Evolutionary conservation across 805 yeast species (phyloP).

Genomic region (Yarrowia sp.): DNA sequence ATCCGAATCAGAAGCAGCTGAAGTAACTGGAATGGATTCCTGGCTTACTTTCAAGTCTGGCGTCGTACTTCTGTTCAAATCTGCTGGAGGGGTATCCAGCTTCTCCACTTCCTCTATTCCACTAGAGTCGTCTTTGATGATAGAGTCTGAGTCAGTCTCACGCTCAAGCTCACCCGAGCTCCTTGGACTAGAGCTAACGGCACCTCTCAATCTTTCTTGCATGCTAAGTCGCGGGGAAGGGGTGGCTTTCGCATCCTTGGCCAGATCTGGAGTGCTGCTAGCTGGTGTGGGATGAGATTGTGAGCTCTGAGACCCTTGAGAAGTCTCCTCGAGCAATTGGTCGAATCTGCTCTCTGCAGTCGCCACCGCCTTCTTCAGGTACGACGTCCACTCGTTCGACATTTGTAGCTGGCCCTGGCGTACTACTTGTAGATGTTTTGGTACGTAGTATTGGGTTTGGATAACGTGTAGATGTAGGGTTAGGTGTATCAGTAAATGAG

Average conservation of each 20-base stretch:
- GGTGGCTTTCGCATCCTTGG: not conserved
- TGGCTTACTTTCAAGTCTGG: not conserved
- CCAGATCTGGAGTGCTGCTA: not conserved
- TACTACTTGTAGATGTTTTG: not conserved
- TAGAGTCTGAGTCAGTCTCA: not conserved
- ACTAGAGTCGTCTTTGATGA: not conserved
- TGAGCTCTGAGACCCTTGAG: not conserved
- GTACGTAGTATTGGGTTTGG: conserved; percentile 2
- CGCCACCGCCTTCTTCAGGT: conserved; percentile 22
- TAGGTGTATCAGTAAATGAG: not conserved
- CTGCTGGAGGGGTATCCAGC: not conserved
- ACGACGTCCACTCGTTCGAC: conserved; percentile 20
- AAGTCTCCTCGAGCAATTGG: conserved; percentile 14
- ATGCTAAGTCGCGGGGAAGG: conserved; percentile 9
- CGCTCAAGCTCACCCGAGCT: not conserved
- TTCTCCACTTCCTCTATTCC: not conserved
- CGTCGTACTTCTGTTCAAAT: not conserved
- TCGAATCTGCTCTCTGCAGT: conserved; percentile 15
- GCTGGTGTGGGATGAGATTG: not conserved
- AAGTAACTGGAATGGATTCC: not conserved
- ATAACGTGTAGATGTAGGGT: conserved; percentile 8
- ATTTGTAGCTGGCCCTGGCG: not conserved
- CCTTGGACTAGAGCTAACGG: conserved; percentile 3
- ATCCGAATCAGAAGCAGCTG: not conserved
- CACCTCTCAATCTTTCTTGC: conserved; percentile 12